Evolutionary conservation across 352 stramenopile species (phyloP).

Genomic region (Albugo laibachii): DNA sequence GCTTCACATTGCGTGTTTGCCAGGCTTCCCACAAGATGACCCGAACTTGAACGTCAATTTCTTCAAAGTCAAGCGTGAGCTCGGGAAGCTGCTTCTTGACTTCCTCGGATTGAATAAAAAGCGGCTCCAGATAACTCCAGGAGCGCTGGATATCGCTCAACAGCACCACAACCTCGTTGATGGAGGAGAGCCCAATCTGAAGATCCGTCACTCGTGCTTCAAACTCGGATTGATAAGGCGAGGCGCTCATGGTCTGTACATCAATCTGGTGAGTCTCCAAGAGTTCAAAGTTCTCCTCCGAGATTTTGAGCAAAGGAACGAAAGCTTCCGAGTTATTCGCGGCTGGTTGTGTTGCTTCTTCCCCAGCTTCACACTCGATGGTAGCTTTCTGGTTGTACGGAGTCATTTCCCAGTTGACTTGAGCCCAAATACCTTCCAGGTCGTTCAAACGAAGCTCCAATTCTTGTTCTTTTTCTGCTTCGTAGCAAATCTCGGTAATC

Average conservation of each 20-base stretch:
- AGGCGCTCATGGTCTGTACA: constrained; percentile 92
- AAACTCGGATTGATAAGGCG: constrained; percentile 90
- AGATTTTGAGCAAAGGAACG: constrained; percentile 81
- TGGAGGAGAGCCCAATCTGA: constrained; percentile 66
- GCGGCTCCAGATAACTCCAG: constrained; percentile 90
- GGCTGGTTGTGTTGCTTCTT: not conserved
- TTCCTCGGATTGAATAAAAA: constrained; percentile 93
- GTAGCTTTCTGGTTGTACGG: constrained; percentile 54
- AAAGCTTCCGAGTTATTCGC: constrained; percentile 48
- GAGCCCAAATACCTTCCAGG: constrained; percentile 81
- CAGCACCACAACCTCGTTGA: constrained; percentile 87
- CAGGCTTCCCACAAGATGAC: constrained; percentile 69
- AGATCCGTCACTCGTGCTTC: constrained; percentile 79
- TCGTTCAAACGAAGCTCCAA: constrained; percentile 83
- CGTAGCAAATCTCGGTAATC: constrained; percentile 93
- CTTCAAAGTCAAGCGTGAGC: constrained; percentile 84
- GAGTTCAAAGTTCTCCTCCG: constrained; percentile 92
- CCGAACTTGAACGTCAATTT: constrained; percentile 87
- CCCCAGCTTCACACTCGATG: no score
- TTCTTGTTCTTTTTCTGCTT: constrained; percentile 92
- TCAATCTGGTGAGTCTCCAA: constrained; percentile 93
- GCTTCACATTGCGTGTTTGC: constrained; percentile 78
- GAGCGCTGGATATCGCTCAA: constrained; percentile 91
- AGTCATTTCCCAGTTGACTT: constrained; percentile 88
- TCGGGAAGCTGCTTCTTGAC: constrained; percentile 91